These are phyloP conservation scores for Pisolithus marmoratus DNA, from an alignment of 768 basidiomycete genomes.

Conservation along the genomic window DNA sequence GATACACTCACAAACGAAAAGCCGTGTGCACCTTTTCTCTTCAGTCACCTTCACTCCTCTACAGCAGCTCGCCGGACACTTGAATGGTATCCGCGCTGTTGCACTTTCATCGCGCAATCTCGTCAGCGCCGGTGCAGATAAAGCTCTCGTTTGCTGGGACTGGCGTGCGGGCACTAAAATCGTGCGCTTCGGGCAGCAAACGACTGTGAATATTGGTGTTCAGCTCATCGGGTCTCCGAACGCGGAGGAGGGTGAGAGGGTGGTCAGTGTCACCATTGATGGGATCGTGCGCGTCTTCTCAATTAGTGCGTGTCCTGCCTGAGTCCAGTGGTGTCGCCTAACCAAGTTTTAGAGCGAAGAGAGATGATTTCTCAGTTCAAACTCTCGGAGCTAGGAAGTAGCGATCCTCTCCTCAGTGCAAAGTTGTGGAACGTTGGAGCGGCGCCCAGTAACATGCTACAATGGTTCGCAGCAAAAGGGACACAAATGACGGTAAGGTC, in stretches of 20 bases:
- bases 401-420: slow-evolving; percentile 59
- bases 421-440: slow-evolving; percentile 73
- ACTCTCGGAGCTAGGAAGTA: slow-evolving; percentile 66
- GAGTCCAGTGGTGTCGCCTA: not conserved
- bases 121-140: slow-evolving; percentile 75
- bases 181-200: slow-evolving; percentile 88
- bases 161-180: slow-evolving; percentile 87
- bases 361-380: slow-evolving; percentile 95
- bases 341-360: slow-evolving; percentile 40
- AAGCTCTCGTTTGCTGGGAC: slow-evolving; percentile 81
- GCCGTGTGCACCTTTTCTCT: slow-evolving; percentile 85
- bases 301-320: slow-evolving; percentile 54
- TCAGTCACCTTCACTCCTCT: slow-evolving; percentile 79
- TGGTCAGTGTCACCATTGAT: slow-evolving; percentile 90
- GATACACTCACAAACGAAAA: slow-evolving; percentile 21
- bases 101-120: slow-evolving; percentile 81
- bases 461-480: slow-evolving; percentile 92
- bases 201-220: slow-evolving; percentile 86
- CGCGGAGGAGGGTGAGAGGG: slow-evolving; percentile 62
- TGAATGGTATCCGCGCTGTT: slow-evolving; percentile 87
- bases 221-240: slow-evolving; percentile 61
- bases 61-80: slow-evolving; percentile 78
- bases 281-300: slow-evolving; percentile 88
- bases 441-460: slow-evolving; percentile 84
- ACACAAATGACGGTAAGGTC: slow-evolving; percentile 78